phyloP scores from a whole-genome alignment of 164 flowering plant species.

The Chimonanthus praecox region DNA sequence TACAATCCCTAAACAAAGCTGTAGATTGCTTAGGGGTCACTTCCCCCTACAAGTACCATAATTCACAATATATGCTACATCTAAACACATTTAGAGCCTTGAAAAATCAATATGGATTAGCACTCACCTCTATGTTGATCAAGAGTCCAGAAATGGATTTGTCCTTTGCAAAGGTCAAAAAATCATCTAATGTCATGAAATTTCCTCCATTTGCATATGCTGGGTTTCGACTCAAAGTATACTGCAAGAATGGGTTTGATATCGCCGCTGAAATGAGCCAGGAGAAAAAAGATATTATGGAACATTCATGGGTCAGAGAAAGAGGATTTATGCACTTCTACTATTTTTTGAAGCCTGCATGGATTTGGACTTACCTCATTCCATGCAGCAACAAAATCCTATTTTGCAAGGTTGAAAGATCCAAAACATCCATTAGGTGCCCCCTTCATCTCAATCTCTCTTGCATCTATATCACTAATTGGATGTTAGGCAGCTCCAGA shows the following conservation, averaged over 20 bases:
- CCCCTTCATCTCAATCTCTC: background rate
- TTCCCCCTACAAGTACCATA: too few relatives aligned
- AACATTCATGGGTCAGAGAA: background rate
- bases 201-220: slow-evolving; percentile 28
- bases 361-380: background rate
- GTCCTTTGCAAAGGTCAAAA: slow-evolving; percentile 25
- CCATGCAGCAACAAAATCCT: background rate
- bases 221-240: slow-evolving; percentile 24
- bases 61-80: too few relatives aligned
- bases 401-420: background rate
- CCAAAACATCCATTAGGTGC: background rate
- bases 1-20: too few relatives aligned
- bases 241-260: slow-evolving; percentile 15
- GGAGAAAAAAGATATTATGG: background rate
- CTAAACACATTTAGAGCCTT: background rate
- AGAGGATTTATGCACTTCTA: background rate
- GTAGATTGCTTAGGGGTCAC: too few relatives aligned
- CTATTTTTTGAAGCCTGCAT: background rate
- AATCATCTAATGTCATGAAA: slow-evolving; percentile 24
- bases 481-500: too few relatives aligned
- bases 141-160: slow-evolving; percentile 31
- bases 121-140: slow-evolving; percentile 34
- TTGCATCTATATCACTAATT: too few relatives aligned
- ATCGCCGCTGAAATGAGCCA: slow-evolving; percentile 26
- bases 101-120: background rate